Percentiles rank a stretch among this genome's conserved stretches.
These are phyloP conservation scores for Nasturtium officinale DNA, from an alignment of 345 rosid genomes.

Conservation along the genomic window DNA sequence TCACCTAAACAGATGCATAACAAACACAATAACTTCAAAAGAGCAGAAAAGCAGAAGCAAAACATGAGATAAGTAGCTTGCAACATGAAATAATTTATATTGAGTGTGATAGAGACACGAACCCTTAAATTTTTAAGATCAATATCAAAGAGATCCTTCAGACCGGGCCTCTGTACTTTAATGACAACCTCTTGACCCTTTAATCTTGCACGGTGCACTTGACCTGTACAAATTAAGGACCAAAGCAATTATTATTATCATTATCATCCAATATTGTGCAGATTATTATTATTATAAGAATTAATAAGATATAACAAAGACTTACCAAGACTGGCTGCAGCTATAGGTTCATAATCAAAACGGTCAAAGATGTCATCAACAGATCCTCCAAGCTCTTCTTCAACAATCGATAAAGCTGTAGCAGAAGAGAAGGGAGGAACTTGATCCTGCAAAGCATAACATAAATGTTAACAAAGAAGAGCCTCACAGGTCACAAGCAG, in stretches of 20 bases:
- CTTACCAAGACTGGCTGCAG: slow-evolving; percentile 99
- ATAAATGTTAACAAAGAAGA: slow-evolving; percentile 13
- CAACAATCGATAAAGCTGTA: slow-evolving; percentile 77
- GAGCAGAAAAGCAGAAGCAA: not conserved
- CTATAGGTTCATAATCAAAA: slow-evolving; percentile 92
- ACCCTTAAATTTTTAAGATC: slow-evolving; percentile 98
- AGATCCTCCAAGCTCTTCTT: slow-evolving; percentile 91
- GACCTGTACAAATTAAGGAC: slow-evolving; percentile 55
- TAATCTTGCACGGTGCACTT: slow-evolving; percentile 91
- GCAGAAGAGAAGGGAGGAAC: slow-evolving; percentile 99
- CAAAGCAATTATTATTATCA: not conserved
- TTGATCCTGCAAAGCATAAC: slow-evolving; percentile 70
- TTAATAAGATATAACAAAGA: slow-evolving; percentile 20
- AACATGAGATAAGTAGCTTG: not conserved
- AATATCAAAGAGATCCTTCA: slow-evolving; percentile 93
- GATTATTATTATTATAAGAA: not conserved
- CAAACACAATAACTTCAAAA: not conserved
- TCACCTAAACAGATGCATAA: slow-evolving; percentile 56
- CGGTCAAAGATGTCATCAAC: slow-evolving; percentile 65
- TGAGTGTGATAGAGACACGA: slow-evolving; percentile 31
- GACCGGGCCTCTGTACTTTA: slow-evolving; percentile 98
- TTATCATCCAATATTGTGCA: slow-evolving; percentile 16
- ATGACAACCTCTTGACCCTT: slow-evolving; percentile 91
- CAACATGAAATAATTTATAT: not conserved
- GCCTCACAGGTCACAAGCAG: not conserved